Base-by-base conservation (phyloP, 1,284 basidiomycete genomes). In the Coniferiporia sulphurascens region DNA sequence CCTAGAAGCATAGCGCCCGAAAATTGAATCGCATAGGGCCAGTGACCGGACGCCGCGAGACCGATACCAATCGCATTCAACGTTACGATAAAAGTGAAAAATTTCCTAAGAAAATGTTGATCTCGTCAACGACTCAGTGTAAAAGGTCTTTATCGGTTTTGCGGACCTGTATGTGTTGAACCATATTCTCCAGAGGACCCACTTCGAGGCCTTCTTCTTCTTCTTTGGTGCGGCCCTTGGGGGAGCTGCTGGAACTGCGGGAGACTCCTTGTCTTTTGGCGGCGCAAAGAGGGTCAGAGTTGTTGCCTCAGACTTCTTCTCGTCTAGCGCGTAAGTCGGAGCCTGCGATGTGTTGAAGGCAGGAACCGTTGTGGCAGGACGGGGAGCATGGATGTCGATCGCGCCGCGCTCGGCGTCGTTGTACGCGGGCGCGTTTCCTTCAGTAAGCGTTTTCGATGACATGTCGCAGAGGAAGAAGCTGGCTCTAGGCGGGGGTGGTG, bases 161-260 rank as follows among this genome's bases (percentile, higher is more conserved):
- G 27, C 64, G 2, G 64, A 87, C 80, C 86, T 77, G 71, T 85
- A 87, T 0, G 80, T 84, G 65, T 89, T 86, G 72, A 84, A 89
- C 84, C 86, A 88, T 32, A 87, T 69, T 46, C 72, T 75, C 73
- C 79, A 84, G 54, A 76, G 69, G 44, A 85, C 78, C 76, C 82
- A 85, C 61, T 76, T 78, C 1, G 84, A 80, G 27, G 77, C 77
- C 68, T 81, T 74, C 65, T 74, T 71, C 70, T 76, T 77, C 19
- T 66, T 62, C 62, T 70, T 69, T 19, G 63, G 50, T 8, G 68
- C 59, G 3, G 69, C 62, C 56, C 73, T 72, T 17, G 71, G 66
- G 4, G 69, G 66, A 8, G 65, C 27, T 27, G 27, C 27, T 9
- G 45, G 27, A 36, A 52, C 38, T 9, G 59, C 22, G 27, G 52